Base-by-base conservation (phyloP, 2,329 filamentous ascomycete genomes). In the Leptographium lundbergii region DNA sequence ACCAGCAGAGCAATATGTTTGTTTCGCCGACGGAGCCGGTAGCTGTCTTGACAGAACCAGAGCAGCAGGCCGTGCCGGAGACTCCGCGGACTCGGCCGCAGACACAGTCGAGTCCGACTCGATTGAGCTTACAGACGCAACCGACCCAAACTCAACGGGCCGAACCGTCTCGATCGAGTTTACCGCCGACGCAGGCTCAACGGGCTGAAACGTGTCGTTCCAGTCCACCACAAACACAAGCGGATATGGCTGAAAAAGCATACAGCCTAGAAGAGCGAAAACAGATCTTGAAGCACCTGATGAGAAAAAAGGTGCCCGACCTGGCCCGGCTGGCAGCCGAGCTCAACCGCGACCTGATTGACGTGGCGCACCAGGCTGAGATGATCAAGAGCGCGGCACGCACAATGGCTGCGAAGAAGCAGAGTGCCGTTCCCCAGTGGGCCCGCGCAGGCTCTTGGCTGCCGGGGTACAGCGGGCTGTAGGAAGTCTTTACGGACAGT, bases 281-380 rank as follows among this genome's bases (percentile, higher is more conserved):
- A n/a, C 17, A 5, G 13, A 62, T 64, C 2, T 9, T 64, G 14
- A 3, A 34, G 9, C 34, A 47, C 17, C 58, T 63, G n/a, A 34
- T 34, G 11, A 24, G 57, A 36, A 54, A 56, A 2, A 22, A 19
- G 6, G 24, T 50, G 36, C 50, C 59, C n/a, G 45, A 60, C 42
- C n/a, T 62, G 13, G 22, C 2, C 6, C 54, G 10, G 48, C 59
- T 64, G 54, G 63, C 63, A 1, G 54, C 51, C 11, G 51, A 59
- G 14, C 51, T 64, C 3, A 48, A 47, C 17, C 59, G 63, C n/a
- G 45, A 55, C 27, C n/a, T 57, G n/a, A 13, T 39, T 11, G 61
- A 62, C 25, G 61, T 64, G 27, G 57, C 58, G 5, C 24, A 13
- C 9, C 52, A 56, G 54, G 59, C 52, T n/a, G 62, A 64, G 45